These are phyloP conservation scores for Chlorella sp. DNA, from an alignment of 139 green algal species.

Conservation along the genomic window DNA sequence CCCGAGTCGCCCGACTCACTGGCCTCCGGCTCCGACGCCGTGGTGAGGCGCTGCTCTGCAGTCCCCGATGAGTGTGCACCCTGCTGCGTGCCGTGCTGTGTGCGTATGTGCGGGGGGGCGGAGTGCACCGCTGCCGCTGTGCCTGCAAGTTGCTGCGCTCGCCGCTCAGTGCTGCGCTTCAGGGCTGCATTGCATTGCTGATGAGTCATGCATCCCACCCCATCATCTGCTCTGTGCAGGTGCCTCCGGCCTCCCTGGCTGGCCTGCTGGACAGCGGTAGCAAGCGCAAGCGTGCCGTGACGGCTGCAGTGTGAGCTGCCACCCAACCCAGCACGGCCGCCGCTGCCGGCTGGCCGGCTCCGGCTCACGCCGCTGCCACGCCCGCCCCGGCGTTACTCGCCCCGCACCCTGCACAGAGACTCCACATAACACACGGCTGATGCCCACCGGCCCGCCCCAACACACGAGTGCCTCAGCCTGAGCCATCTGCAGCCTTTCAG, in stretches of 20 bases:
- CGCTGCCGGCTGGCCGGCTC: not conserved
- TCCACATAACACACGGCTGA: too few relatives aligned
- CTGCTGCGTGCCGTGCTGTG: not conserved
- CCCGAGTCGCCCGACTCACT: conserved; percentile 19
- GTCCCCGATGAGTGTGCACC: too few relatives aligned
- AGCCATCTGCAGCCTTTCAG: too few relatives aligned
- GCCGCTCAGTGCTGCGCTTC: not conserved
- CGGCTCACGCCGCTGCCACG: too few relatives aligned
- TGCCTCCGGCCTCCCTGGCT: not conserved
- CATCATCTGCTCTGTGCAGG: not conserved
- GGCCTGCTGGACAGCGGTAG: conserved; percentile 15
- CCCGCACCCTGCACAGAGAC: too few relatives aligned
- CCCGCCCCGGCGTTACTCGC: not conserved
- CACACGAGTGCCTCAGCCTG: too few relatives aligned
- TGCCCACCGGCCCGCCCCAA: too few relatives aligned
- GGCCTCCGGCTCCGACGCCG: not conserved
- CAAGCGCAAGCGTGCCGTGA: conserved; percentile 38
- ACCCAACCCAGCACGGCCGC: too few relatives aligned
- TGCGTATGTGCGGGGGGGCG: not conserved
- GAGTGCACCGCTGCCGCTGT: not conserved
- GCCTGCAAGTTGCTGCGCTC: not conserved
- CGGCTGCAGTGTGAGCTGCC: too few relatives aligned
- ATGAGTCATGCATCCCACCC: too few relatives aligned
- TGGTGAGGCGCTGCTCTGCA: conserved; percentile 1
- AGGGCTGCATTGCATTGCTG: too few relatives aligned